Percentiles rank a stretch among this genome's conserved stretches.
Evolutionary conservation across 352 stramenopile species (phyloP).

Genomic region (Aphanomyces euteiches): DNA sequence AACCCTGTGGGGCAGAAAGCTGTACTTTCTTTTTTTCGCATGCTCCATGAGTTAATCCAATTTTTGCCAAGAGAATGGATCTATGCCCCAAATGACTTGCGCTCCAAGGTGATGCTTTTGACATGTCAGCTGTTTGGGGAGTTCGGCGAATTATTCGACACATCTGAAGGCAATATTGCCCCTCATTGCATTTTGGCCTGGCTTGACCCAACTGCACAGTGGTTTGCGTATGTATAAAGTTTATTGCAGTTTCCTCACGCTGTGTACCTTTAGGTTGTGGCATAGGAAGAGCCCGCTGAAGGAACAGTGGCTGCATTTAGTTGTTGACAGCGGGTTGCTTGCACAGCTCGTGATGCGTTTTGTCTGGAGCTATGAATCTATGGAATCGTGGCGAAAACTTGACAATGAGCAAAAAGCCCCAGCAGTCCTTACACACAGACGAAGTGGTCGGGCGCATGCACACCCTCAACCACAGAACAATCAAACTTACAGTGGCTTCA

Average conservation of each 20-base stretch:
- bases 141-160: background rate
- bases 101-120: background rate
- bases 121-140: background rate
- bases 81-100: slow-evolving; percentile 6
- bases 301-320: slow-evolving; percentile 1
- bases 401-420: background rate
- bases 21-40: slow-evolving; percentile 4
- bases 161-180: slow-evolving; percentile 4
- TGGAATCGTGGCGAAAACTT: slow-evolving; percentile 25
- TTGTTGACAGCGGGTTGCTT: background rate
- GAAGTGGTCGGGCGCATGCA: background rate
- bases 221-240: slow-evolving; percentile 24
- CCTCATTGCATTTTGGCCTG: slow-evolving; percentile 3
- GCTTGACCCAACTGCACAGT: background rate
- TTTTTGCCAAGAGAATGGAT: slow-evolving; percentile 21
- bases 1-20: background rate
- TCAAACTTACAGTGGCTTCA: slow-evolving; percentile 13
- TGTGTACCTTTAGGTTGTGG: background rate
- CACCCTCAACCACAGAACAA: background rate
- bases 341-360: slow-evolving; percentile 2
- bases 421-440: slow-evolving; percentile 1
- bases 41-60: slow-evolving; percentile 2
- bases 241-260: background rate
- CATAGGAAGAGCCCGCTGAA: slow-evolving; percentile 15
- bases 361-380: background rate